Base-by-base conservation (phyloP, 2,329 filamentous ascomycete genomes). In the Stagonosporopsis vannaccii region DNA sequence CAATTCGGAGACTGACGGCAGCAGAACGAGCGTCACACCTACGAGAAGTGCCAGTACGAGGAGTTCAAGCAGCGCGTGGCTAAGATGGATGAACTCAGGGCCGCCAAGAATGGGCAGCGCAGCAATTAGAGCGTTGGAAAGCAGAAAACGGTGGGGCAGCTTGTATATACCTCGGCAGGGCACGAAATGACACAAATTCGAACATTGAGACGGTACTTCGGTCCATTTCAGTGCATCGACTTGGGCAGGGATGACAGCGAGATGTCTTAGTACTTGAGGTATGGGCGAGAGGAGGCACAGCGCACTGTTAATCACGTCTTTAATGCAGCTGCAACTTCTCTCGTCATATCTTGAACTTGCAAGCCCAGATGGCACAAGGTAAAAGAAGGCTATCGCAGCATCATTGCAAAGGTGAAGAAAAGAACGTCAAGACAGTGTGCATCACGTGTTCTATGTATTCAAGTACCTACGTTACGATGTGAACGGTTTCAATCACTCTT, bases 1-100 rank as follows among this genome's bases (percentile, higher is more conserved):
- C 9, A 20, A 37, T 37, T 37, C 17, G 35, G 19, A 37, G 35
- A 56, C 67, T 72, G 51, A 74, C 58, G 3, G 1, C 11, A 13
- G 57, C 75, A 98, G 95, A 88, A 92, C 78, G 95, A 99, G 84
- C 85, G 95, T 82, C 95, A 99, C 81, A 90, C 88, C 74, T 99
- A 99, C 84, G 95, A 99, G 78, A 98, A 98, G 79, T 99, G 95
- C 86, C 95, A 99, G 75, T 99, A 99, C 80, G 90, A 90, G 64
- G 95, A 98, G 78, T 99, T 99, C 85, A 97, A 97, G 87, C 92
- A 94, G 85, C 88, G 95, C 56, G 95, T 99, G 64, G 91, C 90
- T 74, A 98, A 97, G 88, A 99, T 99, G 95, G 88, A 98, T 72
- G 93, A 99, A 83, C 81, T 99, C 74, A 86, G 92, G 75, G 93